A percentile compares a stretch with the other conserved stretches of the same genome.
phyloP scores from a whole-genome alignment of 2,329 filamentous ascomycete genomes.

The Aspergillus sp. region DNA sequence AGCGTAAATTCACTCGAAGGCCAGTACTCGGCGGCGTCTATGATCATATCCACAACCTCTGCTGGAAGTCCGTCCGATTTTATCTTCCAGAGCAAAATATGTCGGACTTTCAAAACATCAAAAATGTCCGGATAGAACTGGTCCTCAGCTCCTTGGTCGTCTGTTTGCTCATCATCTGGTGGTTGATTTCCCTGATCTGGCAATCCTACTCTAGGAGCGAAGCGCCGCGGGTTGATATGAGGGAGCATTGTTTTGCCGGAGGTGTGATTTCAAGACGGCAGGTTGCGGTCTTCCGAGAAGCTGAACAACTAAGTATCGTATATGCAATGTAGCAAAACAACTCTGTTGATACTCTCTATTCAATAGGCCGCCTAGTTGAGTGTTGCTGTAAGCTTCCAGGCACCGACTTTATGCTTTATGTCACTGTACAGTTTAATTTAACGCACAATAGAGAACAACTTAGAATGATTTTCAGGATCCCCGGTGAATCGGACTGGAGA shows the following conservation, averaged over 20 bases:
- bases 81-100: conserved; percentile 28
- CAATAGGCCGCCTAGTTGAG: not conserved
- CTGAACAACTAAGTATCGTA: not conserved
- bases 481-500: not conserved
- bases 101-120: conserved; percentile 35
- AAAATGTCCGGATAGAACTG: conserved; percentile 28
- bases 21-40: conserved; percentile 41
- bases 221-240: not conserved
- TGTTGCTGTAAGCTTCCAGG: not conserved
- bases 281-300: not conserved
- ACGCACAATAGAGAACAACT: not conserved
- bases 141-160: conserved; percentile 1
- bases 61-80: conserved; percentile 25
- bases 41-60: conserved; percentile 41
- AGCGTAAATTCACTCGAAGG: conserved; percentile 24
- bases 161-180: not conserved
- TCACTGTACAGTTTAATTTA: not conserved
- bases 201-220: not conserved
- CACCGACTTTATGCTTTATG: not conserved
- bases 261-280: not conserved
- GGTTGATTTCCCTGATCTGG: not conserved
- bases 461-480: not conserved
- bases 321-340: not conserved
- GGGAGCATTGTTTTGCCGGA: not conserved
- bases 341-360: not conserved